Percentiles rank a stretch among this genome's conserved stretches.
phyloP scores from a whole-genome alignment of 2,329 filamentous ascomycete genomes.

The Monosporascus sp. region DNA sequence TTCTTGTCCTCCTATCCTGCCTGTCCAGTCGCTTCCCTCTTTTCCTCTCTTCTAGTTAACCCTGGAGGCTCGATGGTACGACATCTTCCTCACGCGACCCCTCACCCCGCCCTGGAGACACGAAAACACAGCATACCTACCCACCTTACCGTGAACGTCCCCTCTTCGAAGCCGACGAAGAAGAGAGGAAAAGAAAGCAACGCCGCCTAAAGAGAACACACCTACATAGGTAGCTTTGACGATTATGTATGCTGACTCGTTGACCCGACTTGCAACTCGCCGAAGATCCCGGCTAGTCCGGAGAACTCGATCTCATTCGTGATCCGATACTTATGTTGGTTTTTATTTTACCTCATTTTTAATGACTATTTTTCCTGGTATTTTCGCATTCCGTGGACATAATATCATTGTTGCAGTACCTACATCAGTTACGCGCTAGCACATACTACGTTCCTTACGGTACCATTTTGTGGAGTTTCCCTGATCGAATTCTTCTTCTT shows the following conservation, averaged over 20 bases:
- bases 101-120: neutral
- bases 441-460: neutral
- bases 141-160: neutral
- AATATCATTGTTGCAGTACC: neutral
- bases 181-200: neutral
- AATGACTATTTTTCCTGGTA: neutral
- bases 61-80: neutral
- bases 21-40: neutral
- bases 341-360: neutral
- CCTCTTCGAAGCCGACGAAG: neutral
- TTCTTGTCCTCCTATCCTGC: neutral
- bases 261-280: neutral
- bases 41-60: neutral
- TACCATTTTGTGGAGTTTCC: neutral
- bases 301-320: neutral
- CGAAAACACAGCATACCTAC: neutral
- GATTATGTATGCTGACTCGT: conserved; percentile 1
- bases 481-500: neutral
- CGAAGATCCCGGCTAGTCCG: neutral
- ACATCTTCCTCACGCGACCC: neutral
- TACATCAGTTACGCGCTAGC: neutral
- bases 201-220: neutral
- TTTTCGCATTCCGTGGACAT: neutral
- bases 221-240: neutral
- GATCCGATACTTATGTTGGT: neutral